phyloP scores from a whole-genome alignment of 23 red algal genomes.

The Gracilaria domingensis region DNA sequence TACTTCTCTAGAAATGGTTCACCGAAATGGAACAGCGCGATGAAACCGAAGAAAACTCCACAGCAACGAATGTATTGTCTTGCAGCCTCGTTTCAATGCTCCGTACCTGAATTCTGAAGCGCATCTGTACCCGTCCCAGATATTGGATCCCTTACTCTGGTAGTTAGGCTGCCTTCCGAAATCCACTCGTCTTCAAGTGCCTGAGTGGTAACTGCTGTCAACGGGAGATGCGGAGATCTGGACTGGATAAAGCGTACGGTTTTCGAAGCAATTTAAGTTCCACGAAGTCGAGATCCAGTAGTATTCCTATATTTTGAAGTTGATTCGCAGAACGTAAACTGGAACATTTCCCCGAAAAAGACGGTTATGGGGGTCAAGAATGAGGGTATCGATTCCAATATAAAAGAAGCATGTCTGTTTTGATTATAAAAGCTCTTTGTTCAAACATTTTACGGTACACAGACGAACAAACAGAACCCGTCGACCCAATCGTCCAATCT shows the following conservation, averaged over 20 bases:
- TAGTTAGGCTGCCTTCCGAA: slow-evolving; percentile 29
- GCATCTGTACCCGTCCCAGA: slow-evolving; percentile 33
- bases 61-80: slow-evolving; percentile 5
- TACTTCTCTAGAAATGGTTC: slow-evolving; percentile 19
- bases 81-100: slow-evolving; percentile 32
- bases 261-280: slow-evolving; percentile 18
- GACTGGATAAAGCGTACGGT: slow-evolving; percentile 30
- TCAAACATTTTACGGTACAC: no score
- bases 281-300: slow-evolving; percentile 56
- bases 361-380: slow-evolving; percentile 57
- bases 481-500: background rate
- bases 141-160: slow-evolving; percentile 28
- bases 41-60: background rate
- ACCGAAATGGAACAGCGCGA: background rate
- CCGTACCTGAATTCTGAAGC: slow-evolving; percentile 21
- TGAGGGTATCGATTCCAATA: background rate
- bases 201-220: slow-evolving; percentile 55
- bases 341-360: slow-evolving; percentile 81
- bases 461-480: background rate
- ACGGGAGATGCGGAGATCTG: slow-evolving; percentile 56
- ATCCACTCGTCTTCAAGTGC: slow-evolving; percentile 39
- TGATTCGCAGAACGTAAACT: slow-evolving; percentile 54
- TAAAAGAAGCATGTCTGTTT: slow-evolving; percentile 7
- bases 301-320: slow-evolving; percentile 41
- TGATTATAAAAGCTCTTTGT: slow-evolving; percentile 22